Conservation (phyloP, 1,139 yeast genomes). For the Pichia sp. region DNA sequence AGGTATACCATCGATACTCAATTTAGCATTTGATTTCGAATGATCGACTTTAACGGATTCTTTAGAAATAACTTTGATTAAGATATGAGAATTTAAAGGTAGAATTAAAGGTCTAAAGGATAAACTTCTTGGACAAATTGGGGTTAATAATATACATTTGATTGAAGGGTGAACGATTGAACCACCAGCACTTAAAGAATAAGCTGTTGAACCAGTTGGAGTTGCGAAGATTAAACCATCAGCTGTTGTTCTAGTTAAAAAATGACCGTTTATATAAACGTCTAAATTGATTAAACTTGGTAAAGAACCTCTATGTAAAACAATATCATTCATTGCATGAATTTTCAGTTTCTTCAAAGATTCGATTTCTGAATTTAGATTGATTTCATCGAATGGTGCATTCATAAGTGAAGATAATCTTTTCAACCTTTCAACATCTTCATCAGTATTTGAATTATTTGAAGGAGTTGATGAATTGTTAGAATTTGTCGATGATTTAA, state of each 20-base stretch:
- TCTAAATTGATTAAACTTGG: slow-evolving; percentile 83
- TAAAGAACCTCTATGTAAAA: slow-evolving; percentile 79
- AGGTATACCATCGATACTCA: slow-evolving; percentile 76
- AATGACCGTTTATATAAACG: slow-evolving; percentile 71
- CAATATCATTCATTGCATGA: slow-evolving; percentile 89
- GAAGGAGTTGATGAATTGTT: too few species aligned
- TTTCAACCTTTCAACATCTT: slow-evolving; percentile 15
- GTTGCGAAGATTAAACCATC: slow-evolving; percentile 83
- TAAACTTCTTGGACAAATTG: slow-evolving; percentile 83
- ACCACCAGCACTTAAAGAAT: slow-evolving; percentile 85
- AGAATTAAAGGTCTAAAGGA: slow-evolving; percentile 80
- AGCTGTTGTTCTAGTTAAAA: slow-evolving; percentile 81
- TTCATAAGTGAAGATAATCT: slow-evolving; percentile 14
- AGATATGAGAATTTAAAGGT: slow-evolving; percentile 56
- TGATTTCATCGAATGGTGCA: slow-evolving; percentile 12
- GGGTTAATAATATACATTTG: slow-evolving; percentile 74
- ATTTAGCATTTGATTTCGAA: slow-evolving; percentile 33
- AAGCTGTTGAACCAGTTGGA: slow-evolving; percentile 95
- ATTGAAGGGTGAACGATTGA: slow-evolving; percentile 87
- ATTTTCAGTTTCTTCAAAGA: slow-evolving; percentile 28
- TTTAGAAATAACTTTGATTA: slow-evolving; percentile 53
- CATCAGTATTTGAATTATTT: slow-evolving; percentile 1
- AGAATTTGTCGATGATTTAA: slow-evolving; percentile 33
- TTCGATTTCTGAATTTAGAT: slow-evolving; percentile 7
- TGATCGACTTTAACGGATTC: slow-evolving; percentile 21